A percentile compares a stretch with the other conserved stretches of the same genome.
Conservation (phyloP, 306 rosid genomes). For the Mimosa bimucronata region DNA sequence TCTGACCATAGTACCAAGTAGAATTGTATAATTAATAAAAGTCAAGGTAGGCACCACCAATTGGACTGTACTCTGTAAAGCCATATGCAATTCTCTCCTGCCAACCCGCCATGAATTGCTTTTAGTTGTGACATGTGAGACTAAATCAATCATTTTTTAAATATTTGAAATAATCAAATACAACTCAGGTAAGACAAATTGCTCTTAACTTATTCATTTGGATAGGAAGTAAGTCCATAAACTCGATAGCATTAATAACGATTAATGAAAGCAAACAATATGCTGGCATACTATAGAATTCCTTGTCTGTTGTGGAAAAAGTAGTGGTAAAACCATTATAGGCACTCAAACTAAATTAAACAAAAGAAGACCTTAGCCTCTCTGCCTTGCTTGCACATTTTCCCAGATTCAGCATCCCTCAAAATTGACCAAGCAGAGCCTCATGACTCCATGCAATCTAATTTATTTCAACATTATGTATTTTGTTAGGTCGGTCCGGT, state of each 20-base stretch:
- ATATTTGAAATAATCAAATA: not conserved
- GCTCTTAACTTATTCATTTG: not conserved
- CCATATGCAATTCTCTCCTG: not conserved
- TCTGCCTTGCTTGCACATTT: not conserved
- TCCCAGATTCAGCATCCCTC: conserved; percentile 9
- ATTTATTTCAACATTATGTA: not conserved
- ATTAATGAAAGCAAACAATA: not conserved
- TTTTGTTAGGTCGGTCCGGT: not conserved
- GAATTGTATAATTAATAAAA: not conserved
- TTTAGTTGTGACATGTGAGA: not conserved
- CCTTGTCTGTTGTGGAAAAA: not conserved
- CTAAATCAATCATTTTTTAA: not conserved
- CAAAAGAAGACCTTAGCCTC: not conserved
- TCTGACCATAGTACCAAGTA: not conserved
- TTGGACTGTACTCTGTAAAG: not conserved
- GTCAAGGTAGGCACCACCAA: not conserved
- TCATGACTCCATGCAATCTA: not conserved
- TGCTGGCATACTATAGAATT: not conserved
- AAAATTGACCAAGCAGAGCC: not conserved
- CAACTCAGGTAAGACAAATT: not conserved
- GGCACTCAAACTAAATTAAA: not conserved
- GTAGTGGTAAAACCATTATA: not conserved
- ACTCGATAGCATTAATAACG: not conserved
- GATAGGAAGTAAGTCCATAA: not conserved
- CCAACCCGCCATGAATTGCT: not conserved